Evolutionary conservation across 306 rosid species (phyloP), one percentile per base, ranked within the genome.

Genomic region (Neltuma alba): DNA sequence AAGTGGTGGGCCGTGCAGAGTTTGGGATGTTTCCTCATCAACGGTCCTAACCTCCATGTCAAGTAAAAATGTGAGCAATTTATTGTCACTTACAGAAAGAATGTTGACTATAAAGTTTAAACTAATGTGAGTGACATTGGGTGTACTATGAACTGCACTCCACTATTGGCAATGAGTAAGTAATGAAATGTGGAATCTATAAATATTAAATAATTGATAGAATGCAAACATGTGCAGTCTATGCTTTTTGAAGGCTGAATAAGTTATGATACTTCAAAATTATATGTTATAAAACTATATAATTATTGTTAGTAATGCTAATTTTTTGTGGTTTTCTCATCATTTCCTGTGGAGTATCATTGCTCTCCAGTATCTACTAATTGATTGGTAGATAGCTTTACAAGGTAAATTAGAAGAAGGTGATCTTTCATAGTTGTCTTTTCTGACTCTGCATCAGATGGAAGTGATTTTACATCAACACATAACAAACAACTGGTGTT

Each of bases 1-100:
- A 89, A 76, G 86, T 80, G 81, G 87, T 79, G 98, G 98, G 82
- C 97, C 93, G 74, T 86, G 98, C 77, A 91, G 89, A 79, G 98
- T 92, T 70, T 95, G 99, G 99, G 97, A 95, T 76, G 45, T 89
- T 70, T 84, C 87, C 80, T 90, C 94, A 41, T 80, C 95, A 70
- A 84, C 63, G 3, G 89, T 76, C 72, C 75, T 87, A 34, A 74
- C 92, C 80, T 70, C 98, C 71, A 84, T 93, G 71, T 23, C 91
- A 50, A 87, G 82, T 66, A 89, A 87, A 91, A 93, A 83, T 62
- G 99, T 95, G 83, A 88, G 94, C 52, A 69, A 81, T n/a, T n/a
- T n/a, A n/a, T 57, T 85, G 61, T 73, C 68, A 63, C 79, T 70
- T 80, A 1, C 14, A 36, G 42, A 52, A 38, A 64, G 41, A 64